Evolutionary conservation across 1,139 yeast species (phyloP), one percentile per base, ranked within the genome.

Genomic region (Debaryomyces subglobosus): DNA sequence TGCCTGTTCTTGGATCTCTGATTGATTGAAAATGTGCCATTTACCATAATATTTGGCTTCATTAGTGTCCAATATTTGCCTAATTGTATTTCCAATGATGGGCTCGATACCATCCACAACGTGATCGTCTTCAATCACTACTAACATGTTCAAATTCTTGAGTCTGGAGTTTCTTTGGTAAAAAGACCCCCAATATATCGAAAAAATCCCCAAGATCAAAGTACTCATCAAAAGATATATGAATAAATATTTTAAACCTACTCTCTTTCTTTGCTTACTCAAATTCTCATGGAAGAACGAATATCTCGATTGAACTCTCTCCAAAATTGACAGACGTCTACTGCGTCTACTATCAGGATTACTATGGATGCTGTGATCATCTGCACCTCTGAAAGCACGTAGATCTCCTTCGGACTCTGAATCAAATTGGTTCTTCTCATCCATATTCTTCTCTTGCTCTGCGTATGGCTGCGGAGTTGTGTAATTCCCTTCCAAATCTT

Each of bases 181-280:
- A 55, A 64, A 58, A 4, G 79, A 65, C n/a, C 79, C 80, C 79
- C 79, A 75, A 55, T 74, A 75, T 43, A 74, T 64, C 9, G 75
- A 65, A 46, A 73, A 70, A 2, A 72, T 61, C 4, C 61, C 65
- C 47, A 74, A 60, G 25, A 72, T 62, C 38, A 58, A 57, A 12
- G 58, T 45, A 9, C 69, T 63, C 63, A 80, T 65, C n/a, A 61
- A 15, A 0, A 60, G 29, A 44, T 65, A 67, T 34, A 56, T 64
- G 8, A 43, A 5, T 1, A 54, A 35, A 49, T 60, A 62, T 18
- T 56, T 51, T 36, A 55, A 51, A 5, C 54, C 44, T 24, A 73
- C 44, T 1, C 35, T 18, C 16, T 45, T 36, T 47, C 78, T 58
- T 25, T 67, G 53, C 2, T 40, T 27, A 18, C 53, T 48, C 38